phyloP scores from a whole-genome alignment of 805 yeast genomes.

The Yamadazyma scolyti region DNA sequence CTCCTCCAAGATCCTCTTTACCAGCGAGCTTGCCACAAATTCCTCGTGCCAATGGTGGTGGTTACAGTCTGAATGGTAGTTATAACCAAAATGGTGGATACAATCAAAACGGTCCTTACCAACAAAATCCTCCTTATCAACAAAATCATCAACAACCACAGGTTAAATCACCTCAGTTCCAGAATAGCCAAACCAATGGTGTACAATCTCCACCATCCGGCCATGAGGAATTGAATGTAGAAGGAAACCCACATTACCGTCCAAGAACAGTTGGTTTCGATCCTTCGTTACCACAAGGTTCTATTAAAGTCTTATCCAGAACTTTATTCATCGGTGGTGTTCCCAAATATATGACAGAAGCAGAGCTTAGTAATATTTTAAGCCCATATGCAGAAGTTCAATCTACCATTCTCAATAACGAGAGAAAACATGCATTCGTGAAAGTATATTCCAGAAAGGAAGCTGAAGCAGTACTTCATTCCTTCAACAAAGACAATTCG shows the following conservation, averaged over 20 bases:
- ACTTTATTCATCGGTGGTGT: constrained; percentile 95
- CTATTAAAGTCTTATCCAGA: constrained; percentile 80
- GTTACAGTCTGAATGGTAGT: too few species aligned
- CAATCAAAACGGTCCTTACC: constrained; percentile 7
- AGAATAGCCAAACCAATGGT: constrained; percentile 1
- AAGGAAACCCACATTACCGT: constrained; percentile 73
- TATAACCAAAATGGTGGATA: too few species aligned
- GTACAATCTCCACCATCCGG: constrained; percentile 1
- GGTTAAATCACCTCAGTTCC: constrained; percentile 5
- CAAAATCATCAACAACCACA: constrained; percentile 8
- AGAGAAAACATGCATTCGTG: constrained; percentile 93
- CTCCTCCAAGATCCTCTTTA: constrained; percentile 19
- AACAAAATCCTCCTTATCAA: constrained; percentile 13
- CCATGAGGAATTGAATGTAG: constrained; percentile 61
- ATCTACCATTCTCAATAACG: constrained; percentile 79
- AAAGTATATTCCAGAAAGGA: constrained; percentile 89
- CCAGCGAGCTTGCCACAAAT: constrained; percentile 14
- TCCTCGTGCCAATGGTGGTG: constrained; percentile 5
- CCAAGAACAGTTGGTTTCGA: constrained; percentile 73
- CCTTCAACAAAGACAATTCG: constrained; percentile 66
- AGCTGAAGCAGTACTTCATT: constrained; percentile 77
- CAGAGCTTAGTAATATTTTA: constrained; percentile 62
- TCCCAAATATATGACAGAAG: constrained; percentile 76
- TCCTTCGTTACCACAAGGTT: constrained; percentile 67
- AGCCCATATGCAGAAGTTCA: constrained; percentile 91